phyloP scores from a whole-genome alignment of 768 basidiomycete species.

The Ramaria rubella region DNA sequence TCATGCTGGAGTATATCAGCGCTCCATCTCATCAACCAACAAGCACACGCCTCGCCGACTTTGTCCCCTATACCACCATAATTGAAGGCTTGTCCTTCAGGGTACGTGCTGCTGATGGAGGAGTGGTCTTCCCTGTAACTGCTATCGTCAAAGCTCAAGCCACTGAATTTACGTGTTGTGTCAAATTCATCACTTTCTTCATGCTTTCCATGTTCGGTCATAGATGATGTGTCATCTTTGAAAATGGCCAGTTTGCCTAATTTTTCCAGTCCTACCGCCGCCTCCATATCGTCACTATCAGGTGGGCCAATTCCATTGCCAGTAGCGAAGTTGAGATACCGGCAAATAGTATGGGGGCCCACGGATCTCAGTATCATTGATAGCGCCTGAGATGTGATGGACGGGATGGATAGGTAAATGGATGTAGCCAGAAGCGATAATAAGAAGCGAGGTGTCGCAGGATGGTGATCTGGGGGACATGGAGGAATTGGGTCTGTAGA shows the following conservation, averaged over 20 bases:
- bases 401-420: slow-evolving; percentile 77
- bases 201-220: not conserved
- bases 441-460: slow-evolving; percentile 73
- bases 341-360: slow-evolving; percentile 68
- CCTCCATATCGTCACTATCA: slow-evolving; percentile 40
- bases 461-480: slow-evolving; percentile 53
- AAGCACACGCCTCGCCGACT: slow-evolving; percentile 83
- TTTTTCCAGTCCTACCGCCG: slow-evolving; percentile 61
- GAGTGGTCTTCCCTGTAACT: slow-evolving; percentile 11
- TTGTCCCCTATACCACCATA: slow-evolving; percentile 90
- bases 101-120: not conserved
- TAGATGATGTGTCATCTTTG: not conserved
- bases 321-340: slow-evolving; percentile 77
- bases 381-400: slow-evolving; percentile 70
- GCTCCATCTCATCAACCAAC: slow-evolving; percentile 87
- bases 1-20: slow-evolving; percentile 68
- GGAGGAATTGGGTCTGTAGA: slow-evolving; percentile 15
- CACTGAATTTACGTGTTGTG: not conserved
- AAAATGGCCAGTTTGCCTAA: slow-evolving; percentile 14
- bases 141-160: not conserved
- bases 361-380: slow-evolving; percentile 63
- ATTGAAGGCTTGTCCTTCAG: slow-evolving; percentile 41
- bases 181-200: slow-evolving; percentile 3
- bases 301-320: slow-evolving; percentile 54
- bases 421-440: slow-evolving; percentile 83